Evolutionary conservation across 202 grass and related monocot genomes (phyloP), one percentile per base, ranked within the genome.

Genomic region (Musa balbisiana): DNA sequence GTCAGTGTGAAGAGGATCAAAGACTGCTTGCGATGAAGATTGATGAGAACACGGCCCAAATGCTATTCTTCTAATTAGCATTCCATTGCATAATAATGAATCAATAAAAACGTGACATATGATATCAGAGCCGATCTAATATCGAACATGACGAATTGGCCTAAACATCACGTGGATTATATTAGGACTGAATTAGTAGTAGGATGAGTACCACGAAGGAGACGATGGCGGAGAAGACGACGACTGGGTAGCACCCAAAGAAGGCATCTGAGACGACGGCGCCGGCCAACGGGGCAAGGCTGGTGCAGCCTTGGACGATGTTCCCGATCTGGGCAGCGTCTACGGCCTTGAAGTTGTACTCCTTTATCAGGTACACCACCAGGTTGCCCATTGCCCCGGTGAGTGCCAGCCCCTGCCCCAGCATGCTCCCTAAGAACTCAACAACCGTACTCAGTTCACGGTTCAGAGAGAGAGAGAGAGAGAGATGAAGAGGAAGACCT

Each of bases 251-350:
- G 83, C 76, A 90, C 11, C 89, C 89, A 50, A 90, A 82, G 76
- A 87, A 92, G 13, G 89, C 92, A 8, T 96, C 92, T 10, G 89
- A 83, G 53, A 90, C 64, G 77, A 90, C 79, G 59, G 89, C 92
- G 9, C 87, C 92, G 16, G 51, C 79, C 8, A 92, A 81, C 0
- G 92, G 89, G 3, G 87, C 79, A 9, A 92, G 13, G 82, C 79
- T 88, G 72, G 80, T 13, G 73, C 87, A 85, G 17, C 87, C 92
- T 62, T 14, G 0, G 67, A 89, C 43, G 76, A 89, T 88, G 73
- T 78, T 96, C n/a, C 72, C 72, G 81, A 92, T 92, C 55, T 92
- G 85, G 0, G 89, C 85, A 2, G 89, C 87, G 82, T 92, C 87
- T 12, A 92, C 83, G 79, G 83, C 86, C 2, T 75, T 77, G 23